Base-by-base conservation (phyloP, 1,284 basidiomycete genomes). In the Peniophora sp. region DNA sequence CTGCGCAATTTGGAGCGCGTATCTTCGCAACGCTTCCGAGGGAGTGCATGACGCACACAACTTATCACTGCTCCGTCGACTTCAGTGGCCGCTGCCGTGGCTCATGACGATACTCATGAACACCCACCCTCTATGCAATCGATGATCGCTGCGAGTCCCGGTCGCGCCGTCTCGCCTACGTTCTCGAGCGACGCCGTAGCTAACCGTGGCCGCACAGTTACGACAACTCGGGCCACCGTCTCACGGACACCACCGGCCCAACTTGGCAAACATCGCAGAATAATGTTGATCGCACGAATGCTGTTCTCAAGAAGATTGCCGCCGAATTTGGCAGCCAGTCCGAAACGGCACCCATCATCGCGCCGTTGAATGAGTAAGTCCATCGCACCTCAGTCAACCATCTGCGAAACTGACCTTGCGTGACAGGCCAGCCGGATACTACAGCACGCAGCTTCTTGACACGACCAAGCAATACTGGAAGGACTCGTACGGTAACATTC, bases 221-320 rank as follows among this genome's bases (percentile, higher is more conserved):
- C 61, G 93, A 95, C 64, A 94, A 94, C 64, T 91, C 87, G 43
- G 94, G 94, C 12, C 83, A 85, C 41, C 37, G 37, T n/a, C 37
- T 41, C 37, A 20, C 37, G 8, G 77, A 71, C 50, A 74, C 84
- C 49, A 58, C 70, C 15, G 74, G 61, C 52, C 85, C 88, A 36
- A 58, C 68, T 32, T 97, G 92, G 93, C 83, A 88, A 14, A 75
- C 75, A 2, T 76, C 79, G 51, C 68, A 74, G 52, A 75, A 72
- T 17, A 85, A 92, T 58, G 74, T 93, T 36, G 71, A 77, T 44
- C 81, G 92, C 34, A 87, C 89, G 2, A 73, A 88, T 60, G 67
- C 71, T 9, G 74, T 92, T 54, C 79, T 95, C 59, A 77, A 82
- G 62, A 74, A 57, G 3, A 73, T 93, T 41, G 79, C 79, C 10